A percentile compares a stretch with the other conserved stretches of the same genome.
These are phyloP conservation scores for Pseudogymnoascus pannorum DNA, from an alignment of 2,329 filamentous ascomycete genomes.

Conservation along the genomic window DNA sequence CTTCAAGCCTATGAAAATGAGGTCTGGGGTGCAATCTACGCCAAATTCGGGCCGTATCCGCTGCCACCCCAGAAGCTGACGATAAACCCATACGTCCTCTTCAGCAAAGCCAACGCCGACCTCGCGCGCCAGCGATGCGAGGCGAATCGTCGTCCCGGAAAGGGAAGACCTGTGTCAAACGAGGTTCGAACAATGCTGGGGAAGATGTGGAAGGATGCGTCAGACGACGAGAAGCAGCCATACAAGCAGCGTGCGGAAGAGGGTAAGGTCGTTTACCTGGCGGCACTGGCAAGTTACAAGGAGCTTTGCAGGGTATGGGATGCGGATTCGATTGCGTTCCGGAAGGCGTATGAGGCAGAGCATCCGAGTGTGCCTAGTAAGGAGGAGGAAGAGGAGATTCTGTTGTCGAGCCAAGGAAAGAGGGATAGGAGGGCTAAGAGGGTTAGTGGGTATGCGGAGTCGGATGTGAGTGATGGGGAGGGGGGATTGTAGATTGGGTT, in stretches of 20 bases:
- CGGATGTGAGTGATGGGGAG: background rate
- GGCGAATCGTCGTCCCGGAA: constrained; percentile 55
- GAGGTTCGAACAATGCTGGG: constrained; percentile 82
- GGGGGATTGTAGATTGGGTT: background rate
- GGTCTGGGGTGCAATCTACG: constrained; percentile 44
- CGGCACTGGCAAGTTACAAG: constrained; percentile 52
- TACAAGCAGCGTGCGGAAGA: constrained; percentile 68
- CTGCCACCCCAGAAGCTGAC: constrained; percentile 64
- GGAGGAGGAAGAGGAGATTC: constrained; percentile 21
- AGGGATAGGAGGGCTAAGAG: constrained; percentile 29
- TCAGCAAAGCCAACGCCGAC: constrained; percentile 73
- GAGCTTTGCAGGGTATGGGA: constrained; percentile 66
- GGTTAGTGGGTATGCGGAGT: constrained; percentile 24
- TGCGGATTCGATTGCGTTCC: constrained; percentile 49
- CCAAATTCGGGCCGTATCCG: constrained; percentile 66
- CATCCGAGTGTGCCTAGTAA: constrained; percentile 40
- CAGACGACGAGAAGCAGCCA: constrained; percentile 62
- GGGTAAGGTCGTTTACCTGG: constrained; percentile 59
- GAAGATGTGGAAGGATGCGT: constrained; percentile 80
- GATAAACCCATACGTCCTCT: constrained; percentile 83
- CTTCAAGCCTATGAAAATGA: constrained; percentile 50
- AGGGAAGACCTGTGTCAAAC: constrained; percentile 61
- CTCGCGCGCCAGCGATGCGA: constrained; percentile 52
- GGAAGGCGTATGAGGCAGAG: constrained; percentile 44
- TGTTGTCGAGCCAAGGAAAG: constrained; percentile 22